These are phyloP conservation scores for Mycena sanguinolenta DNA, from an alignment of 768 basidiomycete species.

Conservation along the genomic window DNA sequence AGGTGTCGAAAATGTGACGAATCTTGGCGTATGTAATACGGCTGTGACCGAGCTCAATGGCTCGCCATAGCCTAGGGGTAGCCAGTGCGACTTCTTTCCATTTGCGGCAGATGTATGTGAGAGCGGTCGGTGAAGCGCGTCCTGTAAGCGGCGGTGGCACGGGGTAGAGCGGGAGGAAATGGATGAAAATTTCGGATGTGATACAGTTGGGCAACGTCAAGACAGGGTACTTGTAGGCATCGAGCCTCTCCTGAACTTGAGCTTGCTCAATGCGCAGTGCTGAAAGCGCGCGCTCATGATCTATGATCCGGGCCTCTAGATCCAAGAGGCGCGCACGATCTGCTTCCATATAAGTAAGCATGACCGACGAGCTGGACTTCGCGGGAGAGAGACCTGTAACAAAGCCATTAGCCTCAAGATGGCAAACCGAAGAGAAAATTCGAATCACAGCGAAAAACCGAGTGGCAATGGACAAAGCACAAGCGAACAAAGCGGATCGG, in stretches of 20 bases:
- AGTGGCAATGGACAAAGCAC: no score
- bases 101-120: background rate
- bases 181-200: background rate
- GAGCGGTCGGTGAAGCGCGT: background rate
- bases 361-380: no score
- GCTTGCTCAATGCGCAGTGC: background rate
- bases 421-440: no score
- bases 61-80: background rate
- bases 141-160: background rate
- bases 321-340: no score
- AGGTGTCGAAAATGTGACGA: no score
- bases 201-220: conserved; percentile 1
- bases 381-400: no score
- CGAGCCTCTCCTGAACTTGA: background rate
- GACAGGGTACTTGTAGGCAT: conserved; percentile 9
- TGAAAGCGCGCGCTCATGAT: conserved; percentile 3
- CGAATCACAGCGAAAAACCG: no score
- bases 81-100: background rate
- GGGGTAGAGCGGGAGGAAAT: background rate
- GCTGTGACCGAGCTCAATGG: no score
- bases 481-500: no score
- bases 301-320: background rate
- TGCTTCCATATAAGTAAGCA: no score
- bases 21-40: no score
- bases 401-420: no score